Evolutionary conservation across 805 yeast species (phyloP), one percentile per base, ranked within the genome.

Genomic region (Kluyveromyces aestuarii): DNA sequence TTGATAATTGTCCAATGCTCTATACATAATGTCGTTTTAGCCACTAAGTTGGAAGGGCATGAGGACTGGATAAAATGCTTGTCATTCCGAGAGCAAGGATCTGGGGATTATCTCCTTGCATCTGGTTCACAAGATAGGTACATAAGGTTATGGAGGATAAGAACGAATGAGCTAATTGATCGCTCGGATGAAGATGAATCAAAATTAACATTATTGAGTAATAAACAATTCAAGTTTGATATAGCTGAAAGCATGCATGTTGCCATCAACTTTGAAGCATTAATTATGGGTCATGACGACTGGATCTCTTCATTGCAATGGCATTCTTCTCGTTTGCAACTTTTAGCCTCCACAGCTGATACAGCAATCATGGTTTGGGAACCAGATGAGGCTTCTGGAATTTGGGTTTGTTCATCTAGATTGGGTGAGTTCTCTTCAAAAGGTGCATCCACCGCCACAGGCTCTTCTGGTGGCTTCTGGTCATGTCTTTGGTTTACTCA

Each of bases 381-480:
- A 60, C 91, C 95, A 53, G 97, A 91, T 65, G 71, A 70, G 42
- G 73, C 77, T 2, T 85, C 95, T 6, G 96, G 96, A 2, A 82
- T 93, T 43, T 93, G 99, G 99, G 73, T 86, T 18, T 84, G 95
- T 46, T 74, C 75, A 8, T 71, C 82, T 17, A 72, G 98, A 55
- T 69, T 93, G 17, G 99, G 99, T 42, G 98, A 95, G 58, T 74
- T 93, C 51, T 84, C 96, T 40, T 84, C 89, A 45, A 91, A 93
- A 67, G 99, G 99, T 58, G 96, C 99, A 0, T 85, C 96, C 4
- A 89, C 99, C 0, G 99, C 99, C 4, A 93, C 99, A 0, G 99
- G 99, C 7, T 84, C 99, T 0, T 81, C 83, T 6, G 87, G 87
- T 60, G 86, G 86, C 8, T 80, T 81, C 56, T 80, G 83, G 83